Conservation (phyloP, 768 basidiomycete species). For the Daedaleopsis sinensis region DNA sequence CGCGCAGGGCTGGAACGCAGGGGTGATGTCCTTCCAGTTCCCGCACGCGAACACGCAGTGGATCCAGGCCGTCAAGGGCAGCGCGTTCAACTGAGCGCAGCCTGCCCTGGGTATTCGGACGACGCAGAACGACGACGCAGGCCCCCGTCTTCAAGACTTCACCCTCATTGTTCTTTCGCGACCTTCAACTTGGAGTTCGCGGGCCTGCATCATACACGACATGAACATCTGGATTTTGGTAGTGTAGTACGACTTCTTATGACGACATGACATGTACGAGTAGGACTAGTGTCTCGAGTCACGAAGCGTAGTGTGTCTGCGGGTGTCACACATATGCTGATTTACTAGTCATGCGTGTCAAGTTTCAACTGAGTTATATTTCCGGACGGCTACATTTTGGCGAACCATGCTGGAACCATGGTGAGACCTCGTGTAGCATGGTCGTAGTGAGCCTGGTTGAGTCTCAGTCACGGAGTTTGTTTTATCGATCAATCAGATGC, state of each 20-base stretch:
- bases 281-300: neutral
- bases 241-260: neutral
- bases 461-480: no score
- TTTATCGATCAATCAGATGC: no score
- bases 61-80: conserved; percentile 3
- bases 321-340: neutral
- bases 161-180: neutral
- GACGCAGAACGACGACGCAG: neutral
- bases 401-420: no score
- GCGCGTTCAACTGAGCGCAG: conserved; percentile 2
- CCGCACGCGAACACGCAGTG: conserved; percentile 1
- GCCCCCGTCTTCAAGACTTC: conserved; percentile 1
- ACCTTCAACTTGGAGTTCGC: neutral
- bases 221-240: neutral
- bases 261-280: neutral
- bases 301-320: neutral
- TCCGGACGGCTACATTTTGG: no score
- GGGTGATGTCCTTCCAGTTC: conserved; percentile 18
- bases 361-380: no score
- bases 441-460: no score
- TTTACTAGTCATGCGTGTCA: no score
- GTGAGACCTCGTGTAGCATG: no score
- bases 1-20: conserved; percentile 12
- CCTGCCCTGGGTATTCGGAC: neutral
- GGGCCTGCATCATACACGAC: neutral